Conservation (phyloP, 2,329 filamentous ascomycete species). For the Seiridium cupressi region DNA sequence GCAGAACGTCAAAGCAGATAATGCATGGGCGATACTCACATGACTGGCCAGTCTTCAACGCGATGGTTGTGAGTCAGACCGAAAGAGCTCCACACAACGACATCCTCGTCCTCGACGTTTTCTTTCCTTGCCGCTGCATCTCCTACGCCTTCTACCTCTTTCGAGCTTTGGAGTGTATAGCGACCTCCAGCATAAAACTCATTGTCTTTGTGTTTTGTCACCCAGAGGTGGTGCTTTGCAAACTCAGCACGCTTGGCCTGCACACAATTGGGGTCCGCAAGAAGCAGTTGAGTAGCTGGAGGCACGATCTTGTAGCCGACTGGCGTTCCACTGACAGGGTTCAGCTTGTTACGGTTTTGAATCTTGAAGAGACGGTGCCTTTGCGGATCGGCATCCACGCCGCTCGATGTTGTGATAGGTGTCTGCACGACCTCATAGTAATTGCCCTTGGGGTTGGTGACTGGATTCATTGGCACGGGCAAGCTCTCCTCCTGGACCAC, state of each 20-base stretch:
- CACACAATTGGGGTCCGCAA: slow-evolving; percentile 21
- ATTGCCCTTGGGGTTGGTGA: slow-evolving; percentile 17
- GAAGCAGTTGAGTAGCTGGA: slow-evolving; percentile 32
- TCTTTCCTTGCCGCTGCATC: slow-evolving; percentile 38
- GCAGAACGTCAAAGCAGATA: neutral
- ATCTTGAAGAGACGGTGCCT: slow-evolving; percentile 38
- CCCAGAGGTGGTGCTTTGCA: slow-evolving; percentile 26
- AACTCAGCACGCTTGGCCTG: slow-evolving; percentile 24
- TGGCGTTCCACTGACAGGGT: slow-evolving; percentile 31
- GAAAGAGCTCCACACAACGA: slow-evolving; percentile 51
- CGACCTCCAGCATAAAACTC: slow-evolving; percentile 28
- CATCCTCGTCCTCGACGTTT: slow-evolving; percentile 43
- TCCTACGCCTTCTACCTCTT: slow-evolving; percentile 15
- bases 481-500: slow-evolving; percentile 36
- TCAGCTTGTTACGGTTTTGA: slow-evolving; percentile 29
- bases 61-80: slow-evolving; percentile 47
- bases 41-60: slow-evolving; percentile 50
- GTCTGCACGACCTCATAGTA: slow-evolving; percentile 48
- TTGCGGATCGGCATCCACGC: slow-evolving; percentile 40
- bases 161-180: slow-evolving; percentile 32
- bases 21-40: slow-evolving; percentile 46
- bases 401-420: slow-evolving; percentile 35
- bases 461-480: slow-evolving; percentile 6
- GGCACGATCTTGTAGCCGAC: slow-evolving; percentile 35
- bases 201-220: slow-evolving; percentile 24